These are phyloP conservation scores for Rhodamnia argentea DNA, from an alignment of 345 rosid genomes.

Conservation along the genomic window DNA sequence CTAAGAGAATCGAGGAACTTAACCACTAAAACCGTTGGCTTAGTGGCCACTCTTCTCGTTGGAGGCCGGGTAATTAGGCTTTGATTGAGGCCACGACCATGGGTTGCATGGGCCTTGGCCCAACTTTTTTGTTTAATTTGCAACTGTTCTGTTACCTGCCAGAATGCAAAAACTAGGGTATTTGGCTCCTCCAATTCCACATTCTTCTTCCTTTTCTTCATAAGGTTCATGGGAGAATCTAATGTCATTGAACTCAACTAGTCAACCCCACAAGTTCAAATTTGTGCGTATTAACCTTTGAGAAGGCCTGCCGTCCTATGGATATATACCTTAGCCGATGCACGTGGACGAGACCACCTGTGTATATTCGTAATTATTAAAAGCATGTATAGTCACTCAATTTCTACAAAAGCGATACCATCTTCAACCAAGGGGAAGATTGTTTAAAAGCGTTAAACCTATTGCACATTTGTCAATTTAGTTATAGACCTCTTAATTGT, in stretches of 20 bases:
- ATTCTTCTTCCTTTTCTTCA: background rate
- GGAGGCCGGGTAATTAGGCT: background rate
- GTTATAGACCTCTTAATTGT: too few relatives aligned
- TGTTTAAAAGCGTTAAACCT: too few relatives aligned
- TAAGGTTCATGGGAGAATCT: background rate
- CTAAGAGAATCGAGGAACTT: background rate
- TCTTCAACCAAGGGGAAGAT: too few relatives aligned
- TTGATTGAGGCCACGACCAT: background rate
- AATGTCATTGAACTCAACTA: background rate
- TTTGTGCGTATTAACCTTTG: background rate
- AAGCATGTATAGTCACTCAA: background rate
- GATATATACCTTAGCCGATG: background rate
- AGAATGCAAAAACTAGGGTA: background rate
- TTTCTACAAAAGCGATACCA: background rate
- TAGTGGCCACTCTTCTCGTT: background rate
- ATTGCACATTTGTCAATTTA: too few relatives aligned
- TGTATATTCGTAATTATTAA: background rate
- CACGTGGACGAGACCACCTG: background rate
- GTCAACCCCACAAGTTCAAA: background rate
- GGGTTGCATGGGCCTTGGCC: background rate
- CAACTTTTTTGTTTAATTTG: background rate
- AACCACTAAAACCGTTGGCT: background rate
- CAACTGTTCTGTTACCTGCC: background rate
- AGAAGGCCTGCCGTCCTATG: background rate
- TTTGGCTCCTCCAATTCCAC: background rate